These are phyloP conservation scores for Puccinia coronata DNA, from an alignment of 1,284 basidiomycete species.

Conservation along the genomic window DNA sequence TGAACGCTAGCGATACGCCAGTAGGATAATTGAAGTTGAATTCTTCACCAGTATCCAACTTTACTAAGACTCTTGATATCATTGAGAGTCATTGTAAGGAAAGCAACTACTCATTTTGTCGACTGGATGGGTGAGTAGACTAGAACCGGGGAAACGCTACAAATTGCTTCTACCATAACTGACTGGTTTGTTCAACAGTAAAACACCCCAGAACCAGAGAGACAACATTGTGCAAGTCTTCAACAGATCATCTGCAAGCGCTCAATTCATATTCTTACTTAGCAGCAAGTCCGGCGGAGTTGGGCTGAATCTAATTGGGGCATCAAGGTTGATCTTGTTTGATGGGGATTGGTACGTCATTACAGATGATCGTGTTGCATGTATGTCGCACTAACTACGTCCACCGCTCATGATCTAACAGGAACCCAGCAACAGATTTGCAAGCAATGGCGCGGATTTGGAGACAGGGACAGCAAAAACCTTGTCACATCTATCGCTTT, in stretches of 20 bases:
- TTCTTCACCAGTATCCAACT: conserved; percentile 54
- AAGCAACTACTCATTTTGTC: conserved; percentile 73
- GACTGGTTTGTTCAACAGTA: conserved; percentile 61
- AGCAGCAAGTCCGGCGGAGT: conserved; percentile 95
- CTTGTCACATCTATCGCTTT: conserved; percentile 81
- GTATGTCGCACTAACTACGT: not conserved
- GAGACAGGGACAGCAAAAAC: conserved; percentile 83
- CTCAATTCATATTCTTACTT: conserved; percentile 76
- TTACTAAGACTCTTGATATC: conserved; percentile 78
- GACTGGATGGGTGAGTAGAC: conserved; percentile 72
- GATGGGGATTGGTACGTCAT: conserved; percentile 80
- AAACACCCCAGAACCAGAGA: conserved; percentile 75
- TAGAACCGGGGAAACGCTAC: conserved; percentile 50
- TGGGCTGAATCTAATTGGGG: conserved; percentile 73
- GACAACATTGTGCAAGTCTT: conserved; percentile 80
- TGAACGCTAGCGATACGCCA: not conserved
- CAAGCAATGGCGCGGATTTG: conserved; percentile 90
- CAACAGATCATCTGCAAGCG: conserved; percentile 61
- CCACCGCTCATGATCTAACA: not conserved
- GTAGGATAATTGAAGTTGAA: not conserved
- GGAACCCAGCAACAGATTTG: conserved; percentile 67
- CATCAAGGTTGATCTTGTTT: conserved; percentile 67
- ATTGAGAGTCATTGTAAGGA: conserved; percentile 81
- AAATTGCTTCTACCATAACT: conserved; percentile 7
- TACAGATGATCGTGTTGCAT: not conserved